Conservation (phyloP, 2,329 filamentous ascomycete genomes). For the Grosmannia clavigera region DNA sequence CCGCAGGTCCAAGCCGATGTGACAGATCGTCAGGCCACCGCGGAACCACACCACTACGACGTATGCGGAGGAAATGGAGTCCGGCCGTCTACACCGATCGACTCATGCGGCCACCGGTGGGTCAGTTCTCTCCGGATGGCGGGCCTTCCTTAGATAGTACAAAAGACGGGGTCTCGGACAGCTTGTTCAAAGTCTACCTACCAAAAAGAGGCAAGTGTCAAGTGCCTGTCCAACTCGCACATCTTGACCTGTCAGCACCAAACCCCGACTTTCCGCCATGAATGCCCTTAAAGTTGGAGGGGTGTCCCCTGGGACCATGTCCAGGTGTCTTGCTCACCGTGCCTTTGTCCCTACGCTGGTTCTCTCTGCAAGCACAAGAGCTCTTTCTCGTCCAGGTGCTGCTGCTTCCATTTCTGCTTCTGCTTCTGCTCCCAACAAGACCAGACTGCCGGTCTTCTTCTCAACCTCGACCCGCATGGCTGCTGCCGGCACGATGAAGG, state of each 20-base stretch:
- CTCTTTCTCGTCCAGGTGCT: not conserved
- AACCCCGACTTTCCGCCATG: not conserved
- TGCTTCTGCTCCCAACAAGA: not conserved
- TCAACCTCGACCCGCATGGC: not conserved
- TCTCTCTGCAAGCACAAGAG: not conserved
- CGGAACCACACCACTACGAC: not conserved
- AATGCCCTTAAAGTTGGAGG: not conserved
- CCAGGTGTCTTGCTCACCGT: not conserved
- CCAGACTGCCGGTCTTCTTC: not conserved
- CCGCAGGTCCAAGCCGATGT: not conserved
- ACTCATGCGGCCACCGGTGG: not conserved
- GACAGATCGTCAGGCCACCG: not conserved
- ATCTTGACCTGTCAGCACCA: too few relatives aligned
- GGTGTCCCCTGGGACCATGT: not conserved
- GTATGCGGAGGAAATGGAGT: too few relatives aligned
- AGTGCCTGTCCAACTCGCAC: too few relatives aligned
- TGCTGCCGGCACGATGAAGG: slow-evolving; percentile 31
- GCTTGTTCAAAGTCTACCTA: not conserved
- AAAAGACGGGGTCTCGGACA: not conserved
- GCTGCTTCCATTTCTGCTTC: not conserved
- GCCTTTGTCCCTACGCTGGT: not conserved
- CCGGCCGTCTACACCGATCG: not conserved
- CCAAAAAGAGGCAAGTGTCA: not conserved
- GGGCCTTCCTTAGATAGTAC: not conserved
- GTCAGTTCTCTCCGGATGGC: not conserved